These are phyloP conservation scores for Lithocarpus polystachyus DNA, from an alignment of 306 rosid genomes.

Conservation along the genomic window DNA sequence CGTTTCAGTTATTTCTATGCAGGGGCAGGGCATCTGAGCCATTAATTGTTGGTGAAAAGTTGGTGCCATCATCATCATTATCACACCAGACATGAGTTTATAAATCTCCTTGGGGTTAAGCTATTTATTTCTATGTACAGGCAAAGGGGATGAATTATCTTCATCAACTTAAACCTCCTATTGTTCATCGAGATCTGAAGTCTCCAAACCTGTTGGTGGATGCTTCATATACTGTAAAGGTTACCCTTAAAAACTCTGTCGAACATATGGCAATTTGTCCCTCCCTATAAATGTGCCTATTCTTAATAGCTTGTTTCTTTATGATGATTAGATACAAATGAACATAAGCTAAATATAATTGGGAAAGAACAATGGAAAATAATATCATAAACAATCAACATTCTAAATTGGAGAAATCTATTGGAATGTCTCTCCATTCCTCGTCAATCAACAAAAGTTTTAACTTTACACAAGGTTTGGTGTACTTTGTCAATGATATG, in stretches of 20 bases:
- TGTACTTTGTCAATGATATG: neutral
- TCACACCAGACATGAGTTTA: constrained; percentile 2
- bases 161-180: constrained; percentile 86
- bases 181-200: constrained; percentile 94
- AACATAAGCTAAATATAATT: neutral
- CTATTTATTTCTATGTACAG: constrained; percentile 42
- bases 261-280: neutral
- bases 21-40: no score
- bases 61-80: neutral
- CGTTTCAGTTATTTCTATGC: neutral
- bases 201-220: constrained; percentile 96
- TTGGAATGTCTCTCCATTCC: neutral
- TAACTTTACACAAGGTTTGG: neutral
- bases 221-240: constrained; percentile 85
- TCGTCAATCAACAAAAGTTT: neutral
- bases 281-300: neutral
- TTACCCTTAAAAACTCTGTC: constrained; percentile 19
- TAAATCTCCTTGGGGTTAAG: constrained; percentile 7
- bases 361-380: neutral
- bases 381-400: no score
- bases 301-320: constrained; percentile 4
- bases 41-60: neutral
- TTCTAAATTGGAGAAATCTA: no score
- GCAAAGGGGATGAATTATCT: constrained; percentile 98
- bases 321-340: neutral